phyloP scores from a whole-genome alignment of 2,329 filamentous ascomycete species.

The Apiospora sp. region DNA sequence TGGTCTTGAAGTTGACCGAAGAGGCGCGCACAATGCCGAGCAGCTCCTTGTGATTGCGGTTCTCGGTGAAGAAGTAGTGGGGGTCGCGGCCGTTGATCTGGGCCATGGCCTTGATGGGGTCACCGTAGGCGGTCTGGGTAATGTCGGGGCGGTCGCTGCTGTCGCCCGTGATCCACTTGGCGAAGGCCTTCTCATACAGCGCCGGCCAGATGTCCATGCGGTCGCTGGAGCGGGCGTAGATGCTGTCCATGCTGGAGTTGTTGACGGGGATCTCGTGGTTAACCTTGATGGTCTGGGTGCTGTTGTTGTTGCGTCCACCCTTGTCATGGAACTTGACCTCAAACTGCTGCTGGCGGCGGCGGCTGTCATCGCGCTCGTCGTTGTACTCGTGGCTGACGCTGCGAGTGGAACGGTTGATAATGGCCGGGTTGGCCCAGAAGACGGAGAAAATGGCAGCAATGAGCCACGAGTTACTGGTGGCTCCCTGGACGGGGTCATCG shows the following conservation, averaged over 20 bases:
- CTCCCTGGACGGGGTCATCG: conserved; percentile 53
- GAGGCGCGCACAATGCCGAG: conserved; percentile 48
- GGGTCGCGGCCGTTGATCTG: conserved; percentile 51
- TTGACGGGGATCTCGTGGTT: conserved; percentile 53
- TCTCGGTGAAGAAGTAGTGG: conserved; percentile 45
- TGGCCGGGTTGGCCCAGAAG: conserved; percentile 52
- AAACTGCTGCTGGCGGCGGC: conserved; percentile 32
- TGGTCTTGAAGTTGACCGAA: conserved; percentile 53
- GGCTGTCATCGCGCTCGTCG: conserved; percentile 35
- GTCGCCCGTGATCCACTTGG: conserved; percentile 50
- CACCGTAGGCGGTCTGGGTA: conserved; percentile 49
- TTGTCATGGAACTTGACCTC: conserved; percentile 52
- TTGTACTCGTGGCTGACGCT: conserved; percentile 31
- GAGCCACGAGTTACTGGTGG: conserved; percentile 51
- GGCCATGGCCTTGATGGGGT: conserved; percentile 54
- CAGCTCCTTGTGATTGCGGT: conserved; percentile 44
- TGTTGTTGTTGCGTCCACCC: conserved; percentile 51
- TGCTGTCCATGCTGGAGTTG: conserved; percentile 51
- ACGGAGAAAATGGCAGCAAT: conserved; percentile 54
- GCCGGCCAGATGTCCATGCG: conserved; percentile 53
- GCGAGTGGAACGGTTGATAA: conserved; percentile 48
- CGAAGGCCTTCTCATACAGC: conserved; percentile 57
- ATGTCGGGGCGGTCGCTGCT: conserved; percentile 48
- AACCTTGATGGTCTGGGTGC: conserved; percentile 49
- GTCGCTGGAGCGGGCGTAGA: conserved; percentile 52